Evolutionary conservation across 108 stramenopile species (phyloP).

Genomic region (Mediolabrus comicus): DNA sequence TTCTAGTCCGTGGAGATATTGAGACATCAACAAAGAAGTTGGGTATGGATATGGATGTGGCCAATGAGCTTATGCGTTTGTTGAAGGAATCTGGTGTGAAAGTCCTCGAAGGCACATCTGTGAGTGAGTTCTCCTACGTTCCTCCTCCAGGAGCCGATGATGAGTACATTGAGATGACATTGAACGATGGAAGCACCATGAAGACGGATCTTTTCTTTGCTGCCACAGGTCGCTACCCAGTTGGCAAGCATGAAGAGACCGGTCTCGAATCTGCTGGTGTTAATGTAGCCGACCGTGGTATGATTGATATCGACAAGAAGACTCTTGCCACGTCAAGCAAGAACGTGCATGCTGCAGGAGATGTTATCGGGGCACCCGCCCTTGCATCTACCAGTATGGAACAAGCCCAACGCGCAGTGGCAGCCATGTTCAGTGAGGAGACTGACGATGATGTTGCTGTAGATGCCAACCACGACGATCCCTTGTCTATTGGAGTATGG

Average conservation of each 20-base stretch:
- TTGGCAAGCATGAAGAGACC: conserved; percentile 9
- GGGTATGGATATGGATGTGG: conserved; percentile 35
- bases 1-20: conserved; percentile 22
- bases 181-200: conserved; percentile 20
- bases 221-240: conserved; percentile 17
- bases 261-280: conserved; percentile 21
- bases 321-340: conserved; percentile 7
- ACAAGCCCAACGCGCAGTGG: conserved; percentile 20
- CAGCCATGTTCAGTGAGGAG: conserved; percentile 6
- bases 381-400: conserved; percentile 29
- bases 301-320: conserved; percentile 18
- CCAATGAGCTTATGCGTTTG: conserved; percentile 12
- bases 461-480: conserved; percentile 15
- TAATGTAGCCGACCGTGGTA: conserved; percentile 11
- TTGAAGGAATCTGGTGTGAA: conserved; percentile 15
- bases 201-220: conserved; percentile 30
- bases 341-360: conserved; percentile 35
- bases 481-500: conserved; percentile 30
- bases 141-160: conserved; percentile 8
- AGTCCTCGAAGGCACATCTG: conserved; percentile 5
- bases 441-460: background rate
- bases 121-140: conserved; percentile 4
- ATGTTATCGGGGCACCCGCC: conserved; percentile 20
- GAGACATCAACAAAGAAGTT: conserved; percentile 16
- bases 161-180: conserved; percentile 13